These are phyloP conservation scores for Salix viminalis DNA, from an alignment of 345 rosid species.

Conservation along the genomic window DNA sequence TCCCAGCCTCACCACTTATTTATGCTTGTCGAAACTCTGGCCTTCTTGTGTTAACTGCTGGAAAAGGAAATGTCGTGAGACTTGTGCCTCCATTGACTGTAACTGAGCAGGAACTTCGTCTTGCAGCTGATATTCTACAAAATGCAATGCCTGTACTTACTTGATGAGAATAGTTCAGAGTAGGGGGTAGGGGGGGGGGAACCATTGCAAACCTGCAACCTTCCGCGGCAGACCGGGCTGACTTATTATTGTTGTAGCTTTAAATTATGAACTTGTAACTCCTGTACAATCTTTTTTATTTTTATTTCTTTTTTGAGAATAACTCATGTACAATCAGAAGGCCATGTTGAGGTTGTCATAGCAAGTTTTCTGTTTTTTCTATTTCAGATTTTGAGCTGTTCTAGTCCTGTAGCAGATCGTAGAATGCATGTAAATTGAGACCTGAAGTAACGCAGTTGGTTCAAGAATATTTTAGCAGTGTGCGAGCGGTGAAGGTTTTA, in stretches of 20 bases:
- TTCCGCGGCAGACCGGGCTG: background rate
- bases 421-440: no score
- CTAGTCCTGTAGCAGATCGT: no score
- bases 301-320: background rate
- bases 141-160: constrained; percentile 4
- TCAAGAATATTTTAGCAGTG: no score
- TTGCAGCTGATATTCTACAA: constrained; percentile 51
- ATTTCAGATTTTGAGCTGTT: no score
- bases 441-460: no score
- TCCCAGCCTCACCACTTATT: constrained; percentile 48
- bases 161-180: constrained; percentile 1
- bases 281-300: background rate
- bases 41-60: constrained; percentile 67
- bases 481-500: no score
- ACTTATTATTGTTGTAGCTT: background rate
- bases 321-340: background rate
- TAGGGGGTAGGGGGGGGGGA: background rate
- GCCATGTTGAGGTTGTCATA: background rate
- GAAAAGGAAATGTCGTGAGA: constrained; percentile 82
- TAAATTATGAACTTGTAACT: background rate
- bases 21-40: constrained; percentile 78
- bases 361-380: no score
- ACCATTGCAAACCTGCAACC: background rate
- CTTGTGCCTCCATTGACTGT: constrained; percentile 79
- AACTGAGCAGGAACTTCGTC: constrained; percentile 56